Evolutionary conservation across 2,329 filamentous ascomycete species (phyloP).

Genomic region (Orbilia blumenaviensis): DNA sequence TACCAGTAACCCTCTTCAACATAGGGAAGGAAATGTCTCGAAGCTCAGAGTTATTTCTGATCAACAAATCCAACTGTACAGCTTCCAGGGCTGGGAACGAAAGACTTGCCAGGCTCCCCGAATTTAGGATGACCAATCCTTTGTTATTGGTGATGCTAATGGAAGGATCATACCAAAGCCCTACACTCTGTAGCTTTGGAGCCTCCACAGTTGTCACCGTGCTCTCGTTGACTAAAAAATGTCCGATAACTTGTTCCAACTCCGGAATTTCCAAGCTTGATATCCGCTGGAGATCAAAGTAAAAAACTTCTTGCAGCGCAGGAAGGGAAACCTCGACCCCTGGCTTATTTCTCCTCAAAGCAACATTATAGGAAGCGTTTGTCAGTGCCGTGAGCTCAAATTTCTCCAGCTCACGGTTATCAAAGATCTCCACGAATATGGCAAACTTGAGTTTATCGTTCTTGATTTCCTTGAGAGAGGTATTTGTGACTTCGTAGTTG

Average conservation of each 20-base stretch:
- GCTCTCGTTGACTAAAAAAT: slow-evolving; percentile 33
- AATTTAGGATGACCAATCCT: slow-evolving; percentile 30
- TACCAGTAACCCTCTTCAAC: slow-evolving; percentile 17
- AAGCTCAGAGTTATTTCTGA: slow-evolving; percentile 24
- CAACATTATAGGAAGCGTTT: slow-evolving; percentile 38
- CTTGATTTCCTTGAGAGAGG: slow-evolving; percentile 37
- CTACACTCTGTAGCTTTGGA: slow-evolving; percentile 17
- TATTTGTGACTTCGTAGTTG: slow-evolving; percentile 43
- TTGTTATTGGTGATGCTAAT: slow-evolving; percentile 19
- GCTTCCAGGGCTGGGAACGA: slow-evolving; percentile 27
- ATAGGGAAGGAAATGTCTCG: slow-evolving; percentile 1
- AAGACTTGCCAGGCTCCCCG: background rate
- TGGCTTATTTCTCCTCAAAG: slow-evolving; percentile 30
- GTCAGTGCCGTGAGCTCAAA: slow-evolving; percentile 23
- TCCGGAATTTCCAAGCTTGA: slow-evolving; percentile 16
- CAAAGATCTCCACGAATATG: slow-evolving; percentile 41
- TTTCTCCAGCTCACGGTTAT: slow-evolving; percentile 23
- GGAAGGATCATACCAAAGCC: slow-evolving; percentile 15
- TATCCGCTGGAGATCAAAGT: slow-evolving; percentile 21
- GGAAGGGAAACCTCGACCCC: slow-evolving; percentile 31
- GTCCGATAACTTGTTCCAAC: slow-evolving; percentile 20
- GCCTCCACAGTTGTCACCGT: slow-evolving; percentile 19
- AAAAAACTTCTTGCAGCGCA: slow-evolving; percentile 21
- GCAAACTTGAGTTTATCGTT: slow-evolving; percentile 26
- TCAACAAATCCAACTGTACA: slow-evolving; percentile 32